Conservation (phyloP, 345 rosid species). For the Boechera stricta region DNA sequence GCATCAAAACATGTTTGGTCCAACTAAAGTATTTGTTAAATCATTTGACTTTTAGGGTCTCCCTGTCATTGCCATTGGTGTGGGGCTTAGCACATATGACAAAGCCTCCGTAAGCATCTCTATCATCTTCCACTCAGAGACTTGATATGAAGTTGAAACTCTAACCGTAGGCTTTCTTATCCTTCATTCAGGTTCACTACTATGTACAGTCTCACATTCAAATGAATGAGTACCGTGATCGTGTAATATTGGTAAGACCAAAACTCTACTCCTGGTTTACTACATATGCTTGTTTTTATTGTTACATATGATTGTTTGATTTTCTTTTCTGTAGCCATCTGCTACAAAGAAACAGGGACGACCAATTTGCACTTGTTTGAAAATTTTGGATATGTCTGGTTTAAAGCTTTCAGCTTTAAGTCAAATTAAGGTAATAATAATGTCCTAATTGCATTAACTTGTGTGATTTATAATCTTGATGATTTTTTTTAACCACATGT, state of each 20-base stretch:
- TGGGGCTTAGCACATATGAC: constrained; percentile 92
- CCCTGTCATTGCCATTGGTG: constrained; percentile 89
- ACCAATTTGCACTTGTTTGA: constrained; percentile 74
- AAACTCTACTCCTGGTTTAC: neutral
- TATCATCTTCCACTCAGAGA: constrained; percentile 4
- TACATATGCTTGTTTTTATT: neutral
- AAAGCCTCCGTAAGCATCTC: constrained; percentile 83
- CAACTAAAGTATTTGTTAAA: neutral
- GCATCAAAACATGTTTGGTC: constrained; percentile 14
- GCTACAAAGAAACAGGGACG: constrained; percentile 73
- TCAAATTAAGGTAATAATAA: constrained; percentile 72
- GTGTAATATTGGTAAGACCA: constrained; percentile 75
- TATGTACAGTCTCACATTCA: constrained; percentile 98
- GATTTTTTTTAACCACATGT: neutral
- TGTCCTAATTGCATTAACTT: neutral
- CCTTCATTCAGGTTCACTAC: constrained; percentile 66
- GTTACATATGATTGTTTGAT: neutral
- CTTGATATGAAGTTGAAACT: constrained; percentile 23
- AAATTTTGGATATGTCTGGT: constrained; percentile 98
- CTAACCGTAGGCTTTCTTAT: constrained; percentile 20
- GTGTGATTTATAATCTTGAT: neutral
- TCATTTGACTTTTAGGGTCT: constrained; percentile 61
- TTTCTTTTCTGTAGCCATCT: constrained; percentile 58
- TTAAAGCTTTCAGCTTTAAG: constrained; percentile 85
- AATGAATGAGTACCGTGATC: constrained; percentile 95